These are phyloP conservation scores for Diaporthe citrichinensis DNA, from an alignment of 2,329 filamentous ascomycete species.

Conservation along the genomic window DNA sequence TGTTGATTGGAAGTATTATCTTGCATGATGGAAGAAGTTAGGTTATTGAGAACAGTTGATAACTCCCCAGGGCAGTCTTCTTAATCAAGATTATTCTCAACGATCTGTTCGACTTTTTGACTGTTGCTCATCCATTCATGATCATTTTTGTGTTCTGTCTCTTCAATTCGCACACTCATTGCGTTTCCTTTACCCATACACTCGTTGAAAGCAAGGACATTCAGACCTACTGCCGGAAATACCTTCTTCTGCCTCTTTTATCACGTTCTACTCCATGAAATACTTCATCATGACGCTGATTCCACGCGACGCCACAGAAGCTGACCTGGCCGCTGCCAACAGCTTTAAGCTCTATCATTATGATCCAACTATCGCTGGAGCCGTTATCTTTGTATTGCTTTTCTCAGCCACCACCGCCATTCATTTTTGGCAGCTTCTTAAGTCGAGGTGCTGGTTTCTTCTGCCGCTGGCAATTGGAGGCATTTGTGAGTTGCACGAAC, in stretches of 20 bases:
- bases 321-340: not conserved
- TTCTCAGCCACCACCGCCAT: slow-evolving; percentile 54
- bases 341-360: slow-evolving; percentile 56
- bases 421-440: slow-evolving; percentile 56
- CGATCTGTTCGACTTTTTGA: not conserved
- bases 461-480: slow-evolving; percentile 66
- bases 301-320: not conserved
- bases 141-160: too few species aligned
- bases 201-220: not conserved
- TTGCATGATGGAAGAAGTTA: too few species aligned
- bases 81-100: not conserved
- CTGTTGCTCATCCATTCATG: not conserved
- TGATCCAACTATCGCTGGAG: slow-evolving; percentile 57
- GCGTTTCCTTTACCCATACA: not conserved
- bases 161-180: not conserved
- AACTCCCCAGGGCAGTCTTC: not conserved
- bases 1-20: too few species aligned
- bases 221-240: not conserved
- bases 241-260: not conserved
- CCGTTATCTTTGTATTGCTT: slow-evolving; percentile 57
- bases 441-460: slow-evolving; percentile 63
- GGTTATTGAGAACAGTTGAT: not conserved
- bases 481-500: slow-evolving; percentile 55
- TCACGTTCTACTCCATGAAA: too few species aligned
- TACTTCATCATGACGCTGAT: not conserved